phyloP scores from a whole-genome alignment of 1,284 basidiomycete species.

The Boletus mariae region DNA sequence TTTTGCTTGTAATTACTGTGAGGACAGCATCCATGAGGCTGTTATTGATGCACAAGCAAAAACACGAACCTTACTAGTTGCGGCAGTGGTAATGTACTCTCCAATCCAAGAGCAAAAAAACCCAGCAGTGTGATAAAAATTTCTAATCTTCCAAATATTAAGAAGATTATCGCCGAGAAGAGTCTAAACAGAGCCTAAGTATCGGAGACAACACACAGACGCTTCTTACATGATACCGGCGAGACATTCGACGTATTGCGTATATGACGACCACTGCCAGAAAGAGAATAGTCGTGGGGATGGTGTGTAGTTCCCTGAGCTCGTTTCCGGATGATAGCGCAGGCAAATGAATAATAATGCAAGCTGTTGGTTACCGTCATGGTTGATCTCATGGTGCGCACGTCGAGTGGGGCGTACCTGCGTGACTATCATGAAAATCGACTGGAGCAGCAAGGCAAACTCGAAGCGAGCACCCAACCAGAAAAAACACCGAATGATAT shows the following conservation, averaged over 20 bases:
- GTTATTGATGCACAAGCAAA: slow-evolving; percentile 16
- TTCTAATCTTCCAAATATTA: slow-evolving; percentile 68
- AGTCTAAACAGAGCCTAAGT: slow-evolving; percentile 43
- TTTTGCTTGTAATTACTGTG: slow-evolving; percentile 69
- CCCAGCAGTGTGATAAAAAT: slow-evolving; percentile 69
- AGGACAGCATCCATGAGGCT: slow-evolving; percentile 15
- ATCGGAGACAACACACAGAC: slow-evolving; percentile 6
- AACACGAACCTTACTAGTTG: slow-evolving; percentile 64
- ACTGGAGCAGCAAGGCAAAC: slow-evolving; percentile 70
- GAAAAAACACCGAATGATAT: slow-evolving; percentile 83
- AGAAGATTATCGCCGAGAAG: slow-evolving; percentile 64
- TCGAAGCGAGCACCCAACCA: slow-evolving; percentile 84
- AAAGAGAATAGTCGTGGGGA: slow-evolving; percentile 73
- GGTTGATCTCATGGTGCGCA: slow-evolving; percentile 17
- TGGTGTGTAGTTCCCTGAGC: slow-evolving; percentile 53
- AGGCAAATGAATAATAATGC: slow-evolving; percentile 78
- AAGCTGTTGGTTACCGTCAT: slow-evolving; percentile 42
- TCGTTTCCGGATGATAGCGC: slow-evolving; percentile 55
- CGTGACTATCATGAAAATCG: slow-evolving; percentile 75
- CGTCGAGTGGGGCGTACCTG: slow-evolving; percentile 49
- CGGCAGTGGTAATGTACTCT: slow-evolving; percentile 80
- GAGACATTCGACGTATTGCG: slow-evolving; percentile 79
- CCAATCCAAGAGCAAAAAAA: slow-evolving; percentile 74
- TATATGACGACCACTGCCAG: slow-evolving; percentile 82
- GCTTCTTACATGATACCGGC: slow-evolving; percentile 64